Conservation (phyloP, 2,329 filamentous ascomycete genomes). For the Arthrobotrys megalospora region DNA sequence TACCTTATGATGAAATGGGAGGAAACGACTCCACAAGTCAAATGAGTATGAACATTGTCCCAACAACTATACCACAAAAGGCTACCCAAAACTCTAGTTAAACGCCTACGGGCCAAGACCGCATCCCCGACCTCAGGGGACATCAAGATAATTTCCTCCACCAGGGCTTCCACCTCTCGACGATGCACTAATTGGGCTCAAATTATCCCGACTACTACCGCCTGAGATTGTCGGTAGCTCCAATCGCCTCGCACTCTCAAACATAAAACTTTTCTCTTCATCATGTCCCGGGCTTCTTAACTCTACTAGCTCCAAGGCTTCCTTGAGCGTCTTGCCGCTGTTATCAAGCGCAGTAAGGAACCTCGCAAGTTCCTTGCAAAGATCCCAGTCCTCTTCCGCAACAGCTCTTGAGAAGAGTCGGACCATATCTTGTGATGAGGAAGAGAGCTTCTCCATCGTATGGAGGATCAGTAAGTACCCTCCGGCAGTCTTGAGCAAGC, state of each 20-base stretch:
- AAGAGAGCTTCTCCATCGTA: constrained; percentile 80
- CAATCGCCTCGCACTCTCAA: constrained; percentile 65
- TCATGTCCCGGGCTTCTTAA: constrained; percentile 66
- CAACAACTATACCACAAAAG: neutral
- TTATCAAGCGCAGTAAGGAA: constrained; percentile 94
- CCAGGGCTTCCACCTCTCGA: constrained; percentile 35
- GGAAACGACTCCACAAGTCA: neutral
- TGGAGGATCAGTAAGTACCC: constrained; percentile 97
- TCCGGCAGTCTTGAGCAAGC: constrained; percentile 91
- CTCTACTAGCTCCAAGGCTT: constrained; percentile 77
- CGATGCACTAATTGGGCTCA: constrained; percentile 45
- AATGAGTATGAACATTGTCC: neutral
- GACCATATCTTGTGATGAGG: constrained; percentile 80
- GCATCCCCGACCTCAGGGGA: constrained; percentile 29
- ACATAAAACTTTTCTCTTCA: constrained; percentile 67
- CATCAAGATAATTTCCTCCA: constrained; percentile 48
- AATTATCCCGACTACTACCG: constrained; percentile 43
- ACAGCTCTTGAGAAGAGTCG: constrained; percentile 85
- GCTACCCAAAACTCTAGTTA: neutral
- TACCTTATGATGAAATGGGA: neutral
- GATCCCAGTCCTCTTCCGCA: constrained; percentile 89
- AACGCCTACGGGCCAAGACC: constrained; percentile 13
- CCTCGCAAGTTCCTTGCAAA: constrained; percentile 94
- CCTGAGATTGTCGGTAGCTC: constrained; percentile 35
- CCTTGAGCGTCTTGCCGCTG: constrained; percentile 82